Evolutionary conservation across 192 early-diverging fungal genomes (phyloP).

Genomic region (Umbelopsis sp.): DNA sequence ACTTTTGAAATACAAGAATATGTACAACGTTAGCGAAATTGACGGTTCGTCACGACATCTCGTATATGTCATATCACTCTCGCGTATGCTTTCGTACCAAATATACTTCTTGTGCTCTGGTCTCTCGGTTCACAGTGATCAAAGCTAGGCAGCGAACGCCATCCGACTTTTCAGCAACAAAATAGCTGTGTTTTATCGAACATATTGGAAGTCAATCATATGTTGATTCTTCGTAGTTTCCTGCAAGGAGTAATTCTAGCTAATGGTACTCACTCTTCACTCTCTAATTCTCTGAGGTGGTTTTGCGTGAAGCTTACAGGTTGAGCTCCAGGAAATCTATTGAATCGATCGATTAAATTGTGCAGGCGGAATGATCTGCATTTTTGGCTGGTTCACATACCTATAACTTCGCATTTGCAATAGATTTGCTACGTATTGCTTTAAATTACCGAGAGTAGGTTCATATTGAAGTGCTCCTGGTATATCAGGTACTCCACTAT

Average conservation of each 20-base stretch:
- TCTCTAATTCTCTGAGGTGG: slow-evolving; percentile 50
- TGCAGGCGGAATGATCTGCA: background rate
- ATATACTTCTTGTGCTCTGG: slow-evolving; percentile 50
- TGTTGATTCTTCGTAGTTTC: background rate
- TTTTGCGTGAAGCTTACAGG: slow-evolving; percentile 59
- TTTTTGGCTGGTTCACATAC: slow-evolving; percentile 6
- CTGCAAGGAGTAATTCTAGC: background rate
- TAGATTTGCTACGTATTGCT: slow-evolving; percentile 29
- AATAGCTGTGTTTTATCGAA: slow-evolving; percentile 49
- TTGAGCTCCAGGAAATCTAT: slow-evolving; percentile 63
- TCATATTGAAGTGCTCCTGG: slow-evolving; percentile 28
- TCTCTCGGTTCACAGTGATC: slow-evolving; percentile 40
- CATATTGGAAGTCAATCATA: background rate
- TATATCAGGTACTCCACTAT: slow-evolving; percentile 36
- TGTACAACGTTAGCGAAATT: background rate
- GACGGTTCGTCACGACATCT: background rate
- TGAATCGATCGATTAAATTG: background rate
- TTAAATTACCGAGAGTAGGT: slow-evolving; percentile 13
- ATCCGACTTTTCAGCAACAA: slow-evolving; percentile 86
- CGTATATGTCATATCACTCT: background rate
- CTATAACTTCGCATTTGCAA: slow-evolving; percentile 28
- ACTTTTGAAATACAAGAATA: slow-evolving; percentile 36
- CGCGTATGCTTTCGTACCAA: slow-evolving; percentile 40
- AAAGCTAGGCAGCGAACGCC: slow-evolving; percentile 66
- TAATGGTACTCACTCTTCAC: slow-evolving; percentile 56